Conservation (phyloP, 2,329 filamentous ascomycete species). For the Beauveria scarabaeidicola region DNA sequence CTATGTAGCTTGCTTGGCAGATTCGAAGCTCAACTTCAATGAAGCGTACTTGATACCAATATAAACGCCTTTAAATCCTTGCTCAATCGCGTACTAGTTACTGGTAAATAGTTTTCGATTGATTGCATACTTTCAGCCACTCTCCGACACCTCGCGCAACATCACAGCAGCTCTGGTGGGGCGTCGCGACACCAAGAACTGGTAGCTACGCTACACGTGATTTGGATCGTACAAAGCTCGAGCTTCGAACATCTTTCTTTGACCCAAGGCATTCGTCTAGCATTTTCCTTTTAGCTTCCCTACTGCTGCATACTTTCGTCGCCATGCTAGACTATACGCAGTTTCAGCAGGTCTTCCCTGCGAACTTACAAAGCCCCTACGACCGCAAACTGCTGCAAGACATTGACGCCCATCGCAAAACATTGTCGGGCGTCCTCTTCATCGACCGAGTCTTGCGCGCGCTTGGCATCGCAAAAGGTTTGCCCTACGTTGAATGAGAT, state of each 20-base stretch:
- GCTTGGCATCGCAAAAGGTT: conserved; percentile 62
- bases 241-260: not conserved
- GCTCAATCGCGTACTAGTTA: too few relatives aligned
- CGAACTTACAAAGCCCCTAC: conserved; percentile 52
- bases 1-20: not conserved
- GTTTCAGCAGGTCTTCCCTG: conserved; percentile 60
- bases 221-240: not conserved
- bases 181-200: not conserved
- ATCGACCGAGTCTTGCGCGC: conserved; percentile 69
- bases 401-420: conserved; percentile 59
- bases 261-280: conserved; percentile 27
- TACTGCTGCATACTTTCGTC: not conserved
- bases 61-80: too few relatives aligned
- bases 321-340: conserved; percentile 52
- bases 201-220: not conserved
- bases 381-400: conserved; percentile 51
- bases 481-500: not conserved
- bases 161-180: not conserved
- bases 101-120: not conserved
- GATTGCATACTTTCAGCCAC: not conserved
- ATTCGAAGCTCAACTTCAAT: not conserved
- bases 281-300: not conserved
- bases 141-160: not conserved
- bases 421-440: conserved; percentile 63
- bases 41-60: not conserved